Evolutionary conservation across 768 basidiomycete species (phyloP).

Genomic region (Sarcodon sp.): DNA sequence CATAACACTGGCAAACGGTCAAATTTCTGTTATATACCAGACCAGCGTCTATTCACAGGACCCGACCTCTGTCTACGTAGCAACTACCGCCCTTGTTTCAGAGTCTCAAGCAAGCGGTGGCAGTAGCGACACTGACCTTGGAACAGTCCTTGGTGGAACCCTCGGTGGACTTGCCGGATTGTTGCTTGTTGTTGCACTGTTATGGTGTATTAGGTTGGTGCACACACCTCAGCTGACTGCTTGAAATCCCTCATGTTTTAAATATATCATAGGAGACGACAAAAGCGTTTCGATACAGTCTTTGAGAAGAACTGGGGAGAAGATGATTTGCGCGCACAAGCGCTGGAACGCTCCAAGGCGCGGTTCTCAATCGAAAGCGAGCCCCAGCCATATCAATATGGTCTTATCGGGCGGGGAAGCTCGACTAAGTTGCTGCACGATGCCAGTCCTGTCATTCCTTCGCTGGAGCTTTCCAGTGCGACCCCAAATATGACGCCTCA

Average conservation of each 20-base stretch:
- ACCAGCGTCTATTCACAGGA: constrained; percentile 22
- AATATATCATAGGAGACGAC: constrained; percentile 22
- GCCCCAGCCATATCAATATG: constrained; percentile 52
- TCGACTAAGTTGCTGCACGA: not conserved
- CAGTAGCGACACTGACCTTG: constrained; percentile 34
- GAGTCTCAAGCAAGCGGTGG: constrained; percentile 6
- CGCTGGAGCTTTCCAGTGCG: no score
- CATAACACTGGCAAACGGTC: constrained; percentile 14
- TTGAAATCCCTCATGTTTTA: constrained; percentile 4
- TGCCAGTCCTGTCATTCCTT: no score
- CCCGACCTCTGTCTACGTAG: constrained; percentile 13
- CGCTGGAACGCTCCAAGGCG: not conserved
- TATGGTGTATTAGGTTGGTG: constrained; percentile 40
- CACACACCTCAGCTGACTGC: constrained; percentile 2
- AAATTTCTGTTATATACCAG: not conserved
- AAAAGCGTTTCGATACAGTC: constrained; percentile 7
- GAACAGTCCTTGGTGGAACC: constrained; percentile 42
- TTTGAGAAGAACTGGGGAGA: constrained; percentile 1
- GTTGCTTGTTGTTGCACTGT: constrained; percentile 25
- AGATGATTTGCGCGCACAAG: constrained; percentile 2
- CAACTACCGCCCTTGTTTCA: constrained; percentile 8
- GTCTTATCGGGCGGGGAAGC: constrained; percentile 31
- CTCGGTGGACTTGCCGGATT: constrained; percentile 21
- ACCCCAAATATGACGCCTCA: no score
- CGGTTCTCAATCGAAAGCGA: constrained; percentile 16